Base-by-base conservation (phyloP, 306 rosid genomes). In the Carpinus viminea region DNA sequence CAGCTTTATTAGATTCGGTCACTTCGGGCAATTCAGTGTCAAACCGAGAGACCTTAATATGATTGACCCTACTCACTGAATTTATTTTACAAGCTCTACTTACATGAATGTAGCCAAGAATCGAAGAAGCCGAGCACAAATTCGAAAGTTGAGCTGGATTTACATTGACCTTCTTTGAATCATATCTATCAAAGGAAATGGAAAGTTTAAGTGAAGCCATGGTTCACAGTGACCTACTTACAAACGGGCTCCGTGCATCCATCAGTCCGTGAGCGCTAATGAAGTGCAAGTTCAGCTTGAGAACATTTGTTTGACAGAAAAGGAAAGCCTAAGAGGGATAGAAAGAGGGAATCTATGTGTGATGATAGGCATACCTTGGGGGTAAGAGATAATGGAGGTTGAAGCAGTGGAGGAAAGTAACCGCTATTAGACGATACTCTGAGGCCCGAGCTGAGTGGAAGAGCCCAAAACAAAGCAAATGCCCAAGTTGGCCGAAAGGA, bases 161-260 rank as follows among this genome's bases (percentile, higher is more conserved):
- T 5, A 72, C 56, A 79, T 50, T 55, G 17, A 81, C 69, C 83
- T 77, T 82, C 79, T 84, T 87, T 1, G 88, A 84, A 80, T 90
- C 87, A 55, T 83, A 85, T 8, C 86, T 24, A 15, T 90, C 90
- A 56, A 84, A 70, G 45, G 80, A 82, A 78, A 84, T 46, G 20
- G 89, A 80, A 77, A 94, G 75, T 77, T 83, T 83, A 21, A 93
- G 85, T 0, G 87, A 90, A 41, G 91, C 92, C 98, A 93, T 93
- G 77, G 78, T 54, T 51, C 68, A 21, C 76, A 76, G 56, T 56
- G 52, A 75, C 57, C 57, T 47, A 38, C 26, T 41, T 9, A 15
- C 48, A 17, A 52, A 34, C 13, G 31, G 28, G 41, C 8, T 52
- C 13, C 16, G 38, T 36, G 71, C 24, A 46, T 50, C 15, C 41